These are phyloP conservation scores for Nasturtium officinale DNA, from an alignment of 345 rosid genomes.

Conservation along the genomic window DNA sequence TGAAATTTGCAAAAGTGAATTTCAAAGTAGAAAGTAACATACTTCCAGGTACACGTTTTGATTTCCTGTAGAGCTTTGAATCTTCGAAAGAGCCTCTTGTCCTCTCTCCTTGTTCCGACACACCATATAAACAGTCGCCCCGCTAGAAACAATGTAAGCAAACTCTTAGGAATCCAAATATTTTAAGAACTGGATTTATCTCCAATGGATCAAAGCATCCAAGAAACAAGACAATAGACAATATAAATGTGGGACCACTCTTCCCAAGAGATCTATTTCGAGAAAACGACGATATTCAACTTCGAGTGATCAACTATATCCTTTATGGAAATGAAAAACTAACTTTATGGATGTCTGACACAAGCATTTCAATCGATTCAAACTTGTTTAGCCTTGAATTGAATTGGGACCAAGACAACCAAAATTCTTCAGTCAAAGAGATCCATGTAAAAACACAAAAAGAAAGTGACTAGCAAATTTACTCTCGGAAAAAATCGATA, in stretches of 20 bases:
- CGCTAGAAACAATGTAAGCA: constrained; percentile 45
- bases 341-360: background rate
- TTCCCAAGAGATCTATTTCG: background rate
- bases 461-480: background rate
- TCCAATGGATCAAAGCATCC: background rate
- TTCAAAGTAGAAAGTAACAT: constrained; percentile 4
- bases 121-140: constrained; percentile 83
- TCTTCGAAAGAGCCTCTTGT: constrained; percentile 77
- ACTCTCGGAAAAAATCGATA: too few relatives aligned
- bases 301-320: constrained; percentile 1
- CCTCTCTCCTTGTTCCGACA: constrained; percentile 88
- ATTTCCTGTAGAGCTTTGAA: constrained; percentile 70
- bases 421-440: too few relatives aligned
- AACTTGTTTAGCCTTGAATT: background rate
- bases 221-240: background rate
- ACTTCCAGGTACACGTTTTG: constrained; percentile 83
- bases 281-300: background rate
- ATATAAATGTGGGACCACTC: background rate
- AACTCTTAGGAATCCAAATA: background rate
- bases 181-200: background rate
- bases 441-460: background rate
- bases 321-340: background rate
- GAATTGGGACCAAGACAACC: too few relatives aligned
- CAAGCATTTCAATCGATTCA: background rate
- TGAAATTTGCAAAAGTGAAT: background rate